These are phyloP conservation scores for Bipolaris victoriae DNA, from an alignment of 2,329 filamentous ascomycete genomes.

Conservation along the genomic window DNA sequence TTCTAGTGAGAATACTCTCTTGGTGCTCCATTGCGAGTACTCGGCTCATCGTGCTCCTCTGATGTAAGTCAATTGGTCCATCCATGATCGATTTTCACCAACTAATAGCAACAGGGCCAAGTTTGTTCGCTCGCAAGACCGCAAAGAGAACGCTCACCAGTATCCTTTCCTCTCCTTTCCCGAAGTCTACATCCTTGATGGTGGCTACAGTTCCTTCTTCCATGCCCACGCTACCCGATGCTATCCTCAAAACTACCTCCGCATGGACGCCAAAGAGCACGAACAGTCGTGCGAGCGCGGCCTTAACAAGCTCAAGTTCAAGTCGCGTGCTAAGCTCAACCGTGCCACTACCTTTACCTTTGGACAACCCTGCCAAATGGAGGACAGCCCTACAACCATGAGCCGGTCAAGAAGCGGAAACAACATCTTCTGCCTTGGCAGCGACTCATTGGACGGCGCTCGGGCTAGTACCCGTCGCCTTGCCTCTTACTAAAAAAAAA, in stretches of 20 bases:
- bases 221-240: conserved; percentile 77
- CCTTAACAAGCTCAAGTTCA: conserved; percentile 86
- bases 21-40: conserved; percentile 98
- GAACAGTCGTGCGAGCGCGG: conserved; percentile 92
- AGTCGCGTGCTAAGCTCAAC: conserved; percentile 73
- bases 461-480: conserved; percentile 46
- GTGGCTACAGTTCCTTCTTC: conserved; percentile 95
- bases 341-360: conserved; percentile 96
- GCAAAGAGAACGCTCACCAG: conserved; percentile 79
- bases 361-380: conserved; percentile 72
- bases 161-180: conserved; percentile 94
- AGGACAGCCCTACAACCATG: conserved; percentile 65
- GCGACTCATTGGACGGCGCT: conserved; percentile 41
- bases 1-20: conserved; percentile 74
- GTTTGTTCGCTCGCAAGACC: conserved; percentile 87
- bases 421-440: conserved; percentile 38
- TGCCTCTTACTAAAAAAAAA: conserved; percentile 46
- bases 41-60: conserved; percentile 94
- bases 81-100: not conserved
- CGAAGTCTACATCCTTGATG: conserved; percentile 95
- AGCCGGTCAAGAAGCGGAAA: conserved; percentile 43
- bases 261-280: conserved; percentile 93
- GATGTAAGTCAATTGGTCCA: conserved; percentile 62
- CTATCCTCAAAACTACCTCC: conserved; percentile 93
- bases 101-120: conserved; percentile 65